A percentile compares a stretch with the other conserved stretches of the same genome.
phyloP scores from a whole-genome alignment of 2,329 filamentous ascomycete genomes.

The Tolypocladium tundrense region DNA sequence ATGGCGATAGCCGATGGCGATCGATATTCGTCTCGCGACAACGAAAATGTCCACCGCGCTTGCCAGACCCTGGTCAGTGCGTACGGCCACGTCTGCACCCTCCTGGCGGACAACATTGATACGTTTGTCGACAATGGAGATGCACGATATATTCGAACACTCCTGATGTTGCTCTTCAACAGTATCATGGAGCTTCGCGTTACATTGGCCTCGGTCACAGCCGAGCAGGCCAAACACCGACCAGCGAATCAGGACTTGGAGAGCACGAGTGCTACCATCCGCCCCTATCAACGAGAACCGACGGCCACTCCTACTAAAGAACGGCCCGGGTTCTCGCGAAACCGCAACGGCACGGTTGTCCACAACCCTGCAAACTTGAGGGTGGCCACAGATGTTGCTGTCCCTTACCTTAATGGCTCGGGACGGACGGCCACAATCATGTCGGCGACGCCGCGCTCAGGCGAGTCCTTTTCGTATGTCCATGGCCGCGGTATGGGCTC shows the following conservation, averaged over 20 bases:
- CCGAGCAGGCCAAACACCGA: slow-evolving; percentile 12
- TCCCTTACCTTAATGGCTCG: slow-evolving; percentile 34
- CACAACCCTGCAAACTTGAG: slow-evolving; percentile 43
- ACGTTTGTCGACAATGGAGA: slow-evolving; percentile 56
- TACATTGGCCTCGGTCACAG: slow-evolving; percentile 29
- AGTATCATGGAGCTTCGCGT: slow-evolving; percentile 58
- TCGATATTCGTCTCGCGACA: slow-evolving; percentile 39
- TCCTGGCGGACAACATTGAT: slow-evolving; percentile 51
- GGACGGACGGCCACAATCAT: slow-evolving; percentile 41
- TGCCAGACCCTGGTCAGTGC: slow-evolving; percentile 54
- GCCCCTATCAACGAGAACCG: slow-evolving; percentile 39
- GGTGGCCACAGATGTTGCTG: slow-evolving; percentile 45
- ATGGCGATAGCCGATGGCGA: slow-evolving; percentile 35
- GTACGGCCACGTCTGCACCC: slow-evolving; percentile 54
- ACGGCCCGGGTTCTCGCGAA: slow-evolving; percentile 24
- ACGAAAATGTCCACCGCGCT: slow-evolving; percentile 53
- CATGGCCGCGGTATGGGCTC: slow-evolving; percentile 34
- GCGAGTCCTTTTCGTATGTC: slow-evolving; percentile 63
- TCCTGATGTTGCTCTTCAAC: slow-evolving; percentile 54
- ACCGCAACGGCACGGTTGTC: slow-evolving; percentile 25
- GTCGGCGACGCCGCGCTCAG: slow-evolving; percentile 67
- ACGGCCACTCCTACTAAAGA: slow-evolving; percentile 44
- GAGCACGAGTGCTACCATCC: slow-evolving; percentile 35
- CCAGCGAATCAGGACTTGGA: slow-evolving; percentile 7
- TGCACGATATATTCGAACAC: slow-evolving; percentile 54